phyloP scores from a whole-genome alignment of 1,284 basidiomycete species.

The Trichosporon sp. region DNA sequence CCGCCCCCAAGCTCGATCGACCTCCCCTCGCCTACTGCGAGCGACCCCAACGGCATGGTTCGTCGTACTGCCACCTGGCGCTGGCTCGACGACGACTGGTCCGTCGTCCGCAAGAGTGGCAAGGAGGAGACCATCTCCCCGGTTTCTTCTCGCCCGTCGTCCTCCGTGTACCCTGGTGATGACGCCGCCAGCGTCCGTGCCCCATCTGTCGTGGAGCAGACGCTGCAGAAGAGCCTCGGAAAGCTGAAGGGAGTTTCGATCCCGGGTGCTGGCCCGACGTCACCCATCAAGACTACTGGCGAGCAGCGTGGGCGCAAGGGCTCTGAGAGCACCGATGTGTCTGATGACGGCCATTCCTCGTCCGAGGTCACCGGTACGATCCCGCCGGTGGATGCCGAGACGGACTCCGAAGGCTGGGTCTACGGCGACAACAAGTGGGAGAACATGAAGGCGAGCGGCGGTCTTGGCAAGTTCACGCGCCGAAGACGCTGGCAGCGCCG shows the following conservation, averaged over 20 bases:
- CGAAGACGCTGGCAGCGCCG: conserved; percentile 80
- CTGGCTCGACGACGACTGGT: conserved; percentile 88
- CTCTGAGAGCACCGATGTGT: conserved; percentile 32
- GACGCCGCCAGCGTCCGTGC: conserved; percentile 32
- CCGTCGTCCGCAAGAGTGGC: conserved; percentile 56
- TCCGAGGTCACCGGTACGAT: conserved; percentile 26
- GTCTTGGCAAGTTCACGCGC: conserved; percentile 87
- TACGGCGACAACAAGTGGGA: conserved; percentile 98
- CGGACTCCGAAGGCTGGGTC: conserved; percentile 88
- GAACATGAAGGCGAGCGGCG: conserved; percentile 69
- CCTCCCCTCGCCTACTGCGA: conserved; percentile 47
- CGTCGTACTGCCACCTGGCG: conserved; percentile 76
- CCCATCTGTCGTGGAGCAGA: conserved; percentile 55
- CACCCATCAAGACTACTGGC: conserved; percentile 32
- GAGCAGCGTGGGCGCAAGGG: conserved; percentile 24
- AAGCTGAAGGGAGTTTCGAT: conserved; percentile 43
- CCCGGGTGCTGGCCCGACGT: conserved; percentile 30
- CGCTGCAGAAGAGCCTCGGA: conserved; percentile 57
- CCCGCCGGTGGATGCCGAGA: conserved; percentile 57
- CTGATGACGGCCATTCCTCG: conserved; percentile 31
- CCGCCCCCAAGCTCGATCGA: conserved; percentile 59
- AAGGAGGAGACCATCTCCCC: conserved; percentile 21
- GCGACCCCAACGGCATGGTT: conserved; percentile 55
- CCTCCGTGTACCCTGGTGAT: conserved; percentile 25
- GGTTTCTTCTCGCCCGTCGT: conserved; percentile 28